These are phyloP conservation scores for Plasmodium malariae DNA, from an alignment of 169 alveolate species.

Conservation along the genomic window DNA sequence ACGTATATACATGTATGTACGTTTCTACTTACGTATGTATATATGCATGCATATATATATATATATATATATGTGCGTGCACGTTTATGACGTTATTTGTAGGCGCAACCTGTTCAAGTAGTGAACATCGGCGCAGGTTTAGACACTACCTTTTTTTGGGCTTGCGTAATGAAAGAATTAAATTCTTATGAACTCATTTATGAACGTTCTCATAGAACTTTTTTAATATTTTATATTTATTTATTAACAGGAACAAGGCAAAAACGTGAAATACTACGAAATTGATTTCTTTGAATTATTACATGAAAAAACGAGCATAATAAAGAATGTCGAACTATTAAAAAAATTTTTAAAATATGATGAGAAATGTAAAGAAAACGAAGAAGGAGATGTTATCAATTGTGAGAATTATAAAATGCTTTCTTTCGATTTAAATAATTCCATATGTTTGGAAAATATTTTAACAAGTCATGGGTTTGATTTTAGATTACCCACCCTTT, in stretches of 20 bases:
- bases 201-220: not conserved
- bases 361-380: slow-evolving; percentile 9
- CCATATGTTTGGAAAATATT: slow-evolving; percentile 6
- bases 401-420: slow-evolving; percentile 75
- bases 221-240: not conserved
- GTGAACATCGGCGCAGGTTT: slow-evolving; percentile 78
- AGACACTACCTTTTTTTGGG: slow-evolving; percentile 78
- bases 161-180: slow-evolving; percentile 16
- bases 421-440: slow-evolving; percentile 39
- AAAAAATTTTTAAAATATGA: slow-evolving; percentile 42
- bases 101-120: slow-evolving; percentile 57
- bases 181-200: not conserved
- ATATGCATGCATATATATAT: not conserved
- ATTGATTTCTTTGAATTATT: slow-evolving; percentile 57
- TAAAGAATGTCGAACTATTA: slow-evolving; percentile 27
- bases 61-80: not conserved
- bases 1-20: too few species aligned
- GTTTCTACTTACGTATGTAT: not conserved
- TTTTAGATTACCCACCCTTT: slow-evolving; percentile 73
- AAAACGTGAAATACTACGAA: slow-evolving; percentile 52
- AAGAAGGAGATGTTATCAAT: slow-evolving; percentile 30
- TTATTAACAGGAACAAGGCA: slow-evolving; percentile 38
- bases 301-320: slow-evolving; percentile 41
- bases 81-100: not conserved
- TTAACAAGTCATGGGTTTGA: slow-evolving; percentile 41